A percentile compares a stretch with the other conserved stretches of the same genome.
These are phyloP conservation scores for Coemansia sp. DNA, from an alignment of 192 early-diverging fungal species.

Conservation along the genomic window DNA sequence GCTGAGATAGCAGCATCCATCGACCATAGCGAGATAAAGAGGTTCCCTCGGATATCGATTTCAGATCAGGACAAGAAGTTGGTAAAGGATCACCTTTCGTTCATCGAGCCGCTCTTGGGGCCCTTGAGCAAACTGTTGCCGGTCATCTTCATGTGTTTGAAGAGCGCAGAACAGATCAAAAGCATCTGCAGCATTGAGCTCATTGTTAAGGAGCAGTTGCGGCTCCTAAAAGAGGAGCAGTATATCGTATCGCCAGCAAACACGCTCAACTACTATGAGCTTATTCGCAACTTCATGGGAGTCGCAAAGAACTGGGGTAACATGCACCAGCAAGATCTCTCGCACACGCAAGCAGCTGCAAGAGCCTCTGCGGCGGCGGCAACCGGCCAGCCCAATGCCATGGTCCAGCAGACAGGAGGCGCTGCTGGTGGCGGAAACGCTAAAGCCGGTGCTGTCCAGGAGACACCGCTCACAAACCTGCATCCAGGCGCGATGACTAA, in stretches of 20 bases:
- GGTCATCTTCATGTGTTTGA: conserved; percentile 27
- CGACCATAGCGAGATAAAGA: conserved; percentile 4
- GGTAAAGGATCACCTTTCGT: conserved; percentile 18
- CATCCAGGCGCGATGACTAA: conserved; percentile 44
- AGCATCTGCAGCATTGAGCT: conserved; percentile 23
- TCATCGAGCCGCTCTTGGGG: conserved; percentile 20
- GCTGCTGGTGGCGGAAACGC: neutral
- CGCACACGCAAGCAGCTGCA: neutral
- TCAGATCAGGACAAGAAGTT: conserved; percentile 24
- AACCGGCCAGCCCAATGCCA: no score
- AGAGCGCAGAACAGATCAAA: conserved; percentile 13
- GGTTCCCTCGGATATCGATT: conserved; percentile 11
- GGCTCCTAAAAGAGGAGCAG: conserved; percentile 37
- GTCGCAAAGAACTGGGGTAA: conserved; percentile 44
- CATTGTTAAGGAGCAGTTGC: conserved; percentile 33
- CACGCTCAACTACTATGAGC: neutral
- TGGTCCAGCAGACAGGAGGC: conserved; percentile 1
- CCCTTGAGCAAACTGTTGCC: conserved; percentile 21
- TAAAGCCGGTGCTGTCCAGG: neutral
- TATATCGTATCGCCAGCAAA: conserved; percentile 28
- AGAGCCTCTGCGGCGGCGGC: neutral
- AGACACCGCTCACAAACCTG: conserved; percentile 46
- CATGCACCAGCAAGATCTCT: conserved; percentile 14
- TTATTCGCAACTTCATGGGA: conserved; percentile 14
- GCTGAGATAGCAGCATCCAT: conserved; percentile 11